Percentiles rank a stretch among this genome's conserved stretches.
These are phyloP conservation scores for Claviceps capensis DNA, from an alignment of 2,329 filamentous ascomycete species.

Conservation along the genomic window DNA sequence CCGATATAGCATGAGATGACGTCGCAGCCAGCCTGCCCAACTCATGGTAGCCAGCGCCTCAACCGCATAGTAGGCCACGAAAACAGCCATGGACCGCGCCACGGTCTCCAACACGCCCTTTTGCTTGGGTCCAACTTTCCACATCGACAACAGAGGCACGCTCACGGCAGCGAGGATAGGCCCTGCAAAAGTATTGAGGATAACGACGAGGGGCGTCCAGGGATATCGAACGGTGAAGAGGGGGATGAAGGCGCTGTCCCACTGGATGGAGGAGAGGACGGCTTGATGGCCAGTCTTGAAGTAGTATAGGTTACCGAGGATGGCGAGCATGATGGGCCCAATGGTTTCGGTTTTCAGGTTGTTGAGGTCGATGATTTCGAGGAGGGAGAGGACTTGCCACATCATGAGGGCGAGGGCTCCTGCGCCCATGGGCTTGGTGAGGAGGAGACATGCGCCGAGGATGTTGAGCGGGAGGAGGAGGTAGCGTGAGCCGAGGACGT, in stretches of 20 bases:
- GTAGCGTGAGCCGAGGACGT: conserved; percentile 84
- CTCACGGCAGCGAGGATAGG: conserved; percentile 72
- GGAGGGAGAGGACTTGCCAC: conserved; percentile 77
- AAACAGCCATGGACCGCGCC: conserved; percentile 56
- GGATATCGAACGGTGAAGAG: conserved; percentile 74
- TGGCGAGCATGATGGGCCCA: conserved; percentile 67
- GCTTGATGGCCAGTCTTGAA: conserved; percentile 98
- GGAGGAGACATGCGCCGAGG: conserved; percentile 59
- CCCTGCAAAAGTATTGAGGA: conserved; percentile 77
- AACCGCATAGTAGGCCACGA: conserved; percentile 70
- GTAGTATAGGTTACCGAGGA: conserved; percentile 89
- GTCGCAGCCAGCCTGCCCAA: conserved; percentile 75
- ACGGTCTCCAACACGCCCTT: conserved; percentile 55
- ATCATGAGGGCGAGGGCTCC: conserved; percentile 70
- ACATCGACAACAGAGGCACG: conserved; percentile 70
- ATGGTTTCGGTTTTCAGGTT: conserved; percentile 53
- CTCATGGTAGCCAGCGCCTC: conserved; percentile 76
- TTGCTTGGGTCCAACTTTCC: conserved; percentile 75
- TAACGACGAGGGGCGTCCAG: conserved; percentile 70
- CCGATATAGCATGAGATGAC: conserved; percentile 92
- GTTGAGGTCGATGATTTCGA: conserved; percentile 49
- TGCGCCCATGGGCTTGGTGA: conserved; percentile 90
- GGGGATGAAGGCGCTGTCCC: conserved; percentile 90
- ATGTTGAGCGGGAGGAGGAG: conserved; percentile 72
- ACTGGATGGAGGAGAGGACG: conserved; percentile 75